Evolutionary conservation across 2,329 filamentous ascomycete species (phyloP).

Genomic region (Fusarium buxicola): DNA sequence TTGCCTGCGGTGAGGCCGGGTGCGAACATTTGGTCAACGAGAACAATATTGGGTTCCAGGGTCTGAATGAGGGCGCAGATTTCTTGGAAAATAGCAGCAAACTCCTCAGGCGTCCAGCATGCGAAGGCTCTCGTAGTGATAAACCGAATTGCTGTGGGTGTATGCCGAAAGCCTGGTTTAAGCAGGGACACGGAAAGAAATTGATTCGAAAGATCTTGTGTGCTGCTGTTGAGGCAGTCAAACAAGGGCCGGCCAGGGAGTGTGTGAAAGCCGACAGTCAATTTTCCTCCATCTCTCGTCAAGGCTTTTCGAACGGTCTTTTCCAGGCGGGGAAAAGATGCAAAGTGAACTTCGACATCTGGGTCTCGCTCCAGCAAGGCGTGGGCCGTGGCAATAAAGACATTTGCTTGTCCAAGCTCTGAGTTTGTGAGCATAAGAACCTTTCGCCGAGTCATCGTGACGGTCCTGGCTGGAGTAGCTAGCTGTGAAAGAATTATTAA

Average conservation of each 20-base stretch:
- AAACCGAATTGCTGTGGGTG: not conserved
- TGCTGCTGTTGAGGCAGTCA: not conserved
- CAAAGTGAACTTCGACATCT: constrained; percentile 51
- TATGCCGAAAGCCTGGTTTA: not conserved
- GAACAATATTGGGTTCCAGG: not conserved
- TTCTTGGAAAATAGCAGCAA: not conserved
- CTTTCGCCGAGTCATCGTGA: no score
- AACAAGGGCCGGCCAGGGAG: not conserved
- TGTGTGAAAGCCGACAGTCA: not conserved
- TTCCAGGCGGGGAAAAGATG: constrained; percentile 43
- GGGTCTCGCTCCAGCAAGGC: constrained; percentile 50
- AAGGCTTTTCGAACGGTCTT: not conserved
- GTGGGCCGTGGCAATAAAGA: constrained; percentile 51
- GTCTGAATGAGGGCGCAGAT: not conserved
- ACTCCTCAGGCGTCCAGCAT: not conserved
- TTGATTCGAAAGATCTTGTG: not conserved
- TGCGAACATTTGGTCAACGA: not conserved
- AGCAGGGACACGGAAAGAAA: not conserved
- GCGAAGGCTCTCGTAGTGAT: not conserved
- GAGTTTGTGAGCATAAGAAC: constrained; percentile 9
- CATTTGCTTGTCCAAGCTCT: constrained; percentile 52
- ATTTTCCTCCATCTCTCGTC: not conserved
- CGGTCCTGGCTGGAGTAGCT: no score
- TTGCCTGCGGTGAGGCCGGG: not conserved
- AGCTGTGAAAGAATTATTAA: no score